Base-by-base conservation (phyloP, 1,284 basidiomycete species). In the Anthracocystis walkeri region DNA sequence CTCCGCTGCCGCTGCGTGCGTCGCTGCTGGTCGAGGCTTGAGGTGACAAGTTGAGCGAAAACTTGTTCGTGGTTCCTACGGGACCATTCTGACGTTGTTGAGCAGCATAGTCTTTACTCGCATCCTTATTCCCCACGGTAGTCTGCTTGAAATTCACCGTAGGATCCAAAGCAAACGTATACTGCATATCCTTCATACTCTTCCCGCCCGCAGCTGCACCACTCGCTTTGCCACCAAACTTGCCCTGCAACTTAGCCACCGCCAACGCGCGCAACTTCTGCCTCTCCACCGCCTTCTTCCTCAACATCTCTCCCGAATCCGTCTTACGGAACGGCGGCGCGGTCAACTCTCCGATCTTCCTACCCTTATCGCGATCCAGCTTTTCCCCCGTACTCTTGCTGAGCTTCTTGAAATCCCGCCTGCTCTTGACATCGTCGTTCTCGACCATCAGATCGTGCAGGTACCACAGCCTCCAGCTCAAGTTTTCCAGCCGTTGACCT, bases 391-490 rank as follows among this genome's bases (percentile, higher is more conserved):
- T 77, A 55, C 46, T 61, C 46, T 67, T 66, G 51, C 65, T 67
- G 42, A 79, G 61, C 58, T 64, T 69, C 18, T 71, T 74, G 35
- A 73, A 74, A n/a, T 69, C 72, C 16, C 66, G 56, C 23, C 57
- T 49, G 57, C 66, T 75, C 50, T 72, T 71, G 57, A 67, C 49
- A 44, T 78, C 73, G 51, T 76, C 68, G 31, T 75, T 63, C 58
- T 77, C 68, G 45, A 75, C 78, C 58, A 67, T 69, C 41, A 74
- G 74, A 35, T 75, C 69, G 51, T 75, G 72, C 8, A 80, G 69
- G 42, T 78, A 73, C 79, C 79, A 81, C 20, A 81, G 56, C 5
- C 79, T 45, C 79, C 79, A 81, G 46, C 71, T 77, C 53, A 81
- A 65, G 45, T 81, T 81, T 42, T 81, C 79, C 52, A 79, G 73